Conservation (phyloP, 108 stramenopile species). For the Nitzschia putrida region DNA sequence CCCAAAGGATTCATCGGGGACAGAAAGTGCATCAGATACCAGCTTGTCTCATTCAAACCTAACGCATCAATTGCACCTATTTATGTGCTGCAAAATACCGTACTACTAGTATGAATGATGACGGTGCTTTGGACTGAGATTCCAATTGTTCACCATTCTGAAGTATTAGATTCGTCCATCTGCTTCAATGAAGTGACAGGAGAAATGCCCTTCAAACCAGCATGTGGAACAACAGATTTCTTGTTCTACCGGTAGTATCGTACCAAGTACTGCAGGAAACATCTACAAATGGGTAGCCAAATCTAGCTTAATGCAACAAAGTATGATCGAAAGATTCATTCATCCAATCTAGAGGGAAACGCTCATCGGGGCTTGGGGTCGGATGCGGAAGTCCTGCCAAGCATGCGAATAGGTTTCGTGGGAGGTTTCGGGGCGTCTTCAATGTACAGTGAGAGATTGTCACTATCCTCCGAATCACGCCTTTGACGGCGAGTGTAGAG, state of each 20-base stretch:
- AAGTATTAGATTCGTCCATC: neutral
- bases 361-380: neutral
- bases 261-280: no score
- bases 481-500: neutral
- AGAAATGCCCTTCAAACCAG: no score
- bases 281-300: no score
- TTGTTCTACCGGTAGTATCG: no score
- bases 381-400: neutral
- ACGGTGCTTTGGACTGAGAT: neutral
- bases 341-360: no score
- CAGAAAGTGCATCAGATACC: no score
- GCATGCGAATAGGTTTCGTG: neutral
- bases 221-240: no score
- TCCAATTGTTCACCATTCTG: neutral
- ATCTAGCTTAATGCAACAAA: no score
- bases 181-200: no score
- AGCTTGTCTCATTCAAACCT: no score
- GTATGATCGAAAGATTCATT: no score
- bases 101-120: neutral
- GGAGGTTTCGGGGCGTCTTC: constrained; percentile 17
- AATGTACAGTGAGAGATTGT: constrained; percentile 16
- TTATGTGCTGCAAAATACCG: neutral
- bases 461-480: constrained; percentile 11
- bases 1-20: no score
- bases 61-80: neutral